Conservation (phyloP, 2,329 filamentous ascomycete genomes). For the Epichloe hybrida region DNA sequence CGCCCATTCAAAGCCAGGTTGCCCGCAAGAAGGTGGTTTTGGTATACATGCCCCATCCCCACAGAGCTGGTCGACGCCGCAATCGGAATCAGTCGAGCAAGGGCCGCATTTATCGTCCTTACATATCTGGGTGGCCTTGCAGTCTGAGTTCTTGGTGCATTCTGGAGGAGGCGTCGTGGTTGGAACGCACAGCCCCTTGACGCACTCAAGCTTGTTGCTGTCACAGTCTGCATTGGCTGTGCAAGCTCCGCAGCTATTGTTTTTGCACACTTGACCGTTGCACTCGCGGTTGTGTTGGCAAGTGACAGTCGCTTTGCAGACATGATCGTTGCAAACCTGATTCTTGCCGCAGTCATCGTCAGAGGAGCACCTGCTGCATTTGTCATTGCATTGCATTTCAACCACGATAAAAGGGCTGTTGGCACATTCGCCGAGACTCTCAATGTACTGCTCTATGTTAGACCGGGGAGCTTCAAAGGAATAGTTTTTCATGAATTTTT, state of each 20-base stretch:
- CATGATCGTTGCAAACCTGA: conserved; percentile 1
- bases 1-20: conserved; percentile 8
- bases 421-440: conserved; percentile 5
- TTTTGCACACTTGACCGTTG: conserved; percentile 4
- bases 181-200: conserved; percentile 3
- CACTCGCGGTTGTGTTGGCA: conserved; percentile 6
- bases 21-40: conserved; percentile 6
- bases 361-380: conserved; percentile 1
- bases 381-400: conserved; percentile 3
- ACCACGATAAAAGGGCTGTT: background rate
- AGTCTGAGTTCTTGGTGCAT: conserved; percentile 7
- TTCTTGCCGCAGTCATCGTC: conserved; percentile 3
- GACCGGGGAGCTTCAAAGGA: background rate
- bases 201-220: conserved; percentile 1
- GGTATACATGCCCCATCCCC: conserved; percentile 5
- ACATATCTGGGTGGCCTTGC: conserved; percentile 5
- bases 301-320: conserved; percentile 1
- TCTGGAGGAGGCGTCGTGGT: conserved; percentile 1
- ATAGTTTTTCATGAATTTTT: no score
- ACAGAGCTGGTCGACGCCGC: conserved; percentile 3
- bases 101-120: conserved; percentile 5
- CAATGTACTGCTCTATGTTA: conserved; percentile 1
- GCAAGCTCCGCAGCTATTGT: conserved; percentile 4
- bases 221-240: conserved; percentile 3
- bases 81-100: conserved; percentile 5